Base-by-base conservation (phyloP, 1,139 yeast genomes). In the Geotrichum europaeum region DNA sequence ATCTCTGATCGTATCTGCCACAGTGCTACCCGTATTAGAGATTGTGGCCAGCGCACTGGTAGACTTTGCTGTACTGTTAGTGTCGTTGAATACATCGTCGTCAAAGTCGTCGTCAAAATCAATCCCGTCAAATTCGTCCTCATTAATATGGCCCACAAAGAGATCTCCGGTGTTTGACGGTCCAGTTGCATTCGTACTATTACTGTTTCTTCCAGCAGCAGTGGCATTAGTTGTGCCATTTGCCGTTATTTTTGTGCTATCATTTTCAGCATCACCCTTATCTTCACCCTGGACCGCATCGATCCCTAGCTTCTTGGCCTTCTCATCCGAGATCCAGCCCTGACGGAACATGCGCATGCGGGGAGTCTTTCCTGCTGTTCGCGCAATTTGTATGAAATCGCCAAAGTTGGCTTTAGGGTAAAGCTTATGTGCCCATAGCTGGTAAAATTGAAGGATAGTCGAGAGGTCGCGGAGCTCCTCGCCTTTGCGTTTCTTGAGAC, bases 381-480 rank as follows among this genome's bases (percentile, higher is more conserved):
- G 67, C 13, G 74, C 68, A 54, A 76, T 65, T 22, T 67, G 61
- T 4, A 77, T 64, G 62, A 83, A 86, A 70, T 89, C 96, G 59
- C 78, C 76, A 66, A 89, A 88, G 63, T 81, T 85, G 1, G 96
- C 91, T 72, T 85, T 85, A 10, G 96, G 96, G 67, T 82, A 89
- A 58, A 89, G 70, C 4, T 84, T 82, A 71, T 89, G 96, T 32
- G 92, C 91, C 96, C 96, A 89, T 40, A 89, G 72, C 72, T 89
- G 96, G 73, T 89, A 89, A 67, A 83, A 84, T 63, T 82, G 84
- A 32, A 89, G 74, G 1, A 89, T 76, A 53, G 76, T 74, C 9
- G 76, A 70, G 58, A 83, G 68, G 65, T 83, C 84, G 22, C 78
- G 77, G 60, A 76, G 66, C 22, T 56, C 61, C 20, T 73, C 71